These are phyloP conservation scores for Fusarium illudens DNA, from an alignment of 2,329 filamentous ascomycete genomes.

Conservation along the genomic window DNA sequence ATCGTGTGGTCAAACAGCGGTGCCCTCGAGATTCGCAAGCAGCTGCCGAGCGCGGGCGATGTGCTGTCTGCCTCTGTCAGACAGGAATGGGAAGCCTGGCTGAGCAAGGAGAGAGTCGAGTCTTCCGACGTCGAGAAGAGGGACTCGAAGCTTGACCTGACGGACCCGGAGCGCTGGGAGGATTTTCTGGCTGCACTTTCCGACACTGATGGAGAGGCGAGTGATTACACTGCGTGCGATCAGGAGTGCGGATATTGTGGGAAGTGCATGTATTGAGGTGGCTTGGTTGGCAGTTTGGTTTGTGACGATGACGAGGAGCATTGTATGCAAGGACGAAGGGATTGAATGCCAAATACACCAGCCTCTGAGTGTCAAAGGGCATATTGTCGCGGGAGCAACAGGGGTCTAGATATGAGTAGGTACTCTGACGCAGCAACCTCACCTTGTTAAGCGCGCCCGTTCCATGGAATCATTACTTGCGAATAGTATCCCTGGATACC, in stretches of 20 bases:
- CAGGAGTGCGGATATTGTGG: conserved; percentile 44
- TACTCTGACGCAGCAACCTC: background rate
- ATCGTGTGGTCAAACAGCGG: conserved; percentile 25
- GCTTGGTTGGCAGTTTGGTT: background rate
- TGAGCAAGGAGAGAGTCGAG: conserved; percentile 2
- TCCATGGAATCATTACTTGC: background rate
- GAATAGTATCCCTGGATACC: background rate
- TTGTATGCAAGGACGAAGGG: background rate
- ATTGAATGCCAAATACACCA: background rate
- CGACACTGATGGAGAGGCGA: conserved; percentile 15
- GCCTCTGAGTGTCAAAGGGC: background rate
- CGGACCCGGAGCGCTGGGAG: conserved; percentile 5
- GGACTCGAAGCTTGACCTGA: background rate
- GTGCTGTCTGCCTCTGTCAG: conserved; percentile 35
- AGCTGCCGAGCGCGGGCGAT: conserved; percentile 33
- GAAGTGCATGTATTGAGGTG: conserved; percentile 28
- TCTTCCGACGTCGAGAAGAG: background rate
- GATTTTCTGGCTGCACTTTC: conserved; percentile 12
- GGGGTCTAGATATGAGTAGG: background rate
- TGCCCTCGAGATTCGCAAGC: conserved; percentile 39
- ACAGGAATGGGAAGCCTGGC: conserved; percentile 40
- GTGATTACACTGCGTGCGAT: conserved; percentile 41
- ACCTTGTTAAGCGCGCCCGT: background rate
- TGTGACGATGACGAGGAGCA: background rate
- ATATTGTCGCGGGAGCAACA: background rate